A percentile compares a stretch with the other conserved stretches of the same genome.
Conservation (phyloP, 192 early-diverging fungal species). For the Phycomyces blakesleeanus region DNA sequence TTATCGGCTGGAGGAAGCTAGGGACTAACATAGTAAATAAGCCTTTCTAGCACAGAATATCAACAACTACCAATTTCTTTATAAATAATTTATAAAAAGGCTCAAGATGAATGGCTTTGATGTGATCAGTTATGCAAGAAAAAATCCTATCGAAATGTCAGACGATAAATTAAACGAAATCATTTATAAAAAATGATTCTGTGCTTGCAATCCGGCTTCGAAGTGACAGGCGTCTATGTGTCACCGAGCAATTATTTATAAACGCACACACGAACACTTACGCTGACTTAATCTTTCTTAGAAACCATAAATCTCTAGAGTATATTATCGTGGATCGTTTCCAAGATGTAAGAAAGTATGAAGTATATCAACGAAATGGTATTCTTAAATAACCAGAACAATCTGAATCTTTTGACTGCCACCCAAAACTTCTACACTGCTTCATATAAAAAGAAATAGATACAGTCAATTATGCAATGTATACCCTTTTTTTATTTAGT, state of each 20-base stretch:
- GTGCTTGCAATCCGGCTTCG: no score
- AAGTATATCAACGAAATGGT: not conserved
- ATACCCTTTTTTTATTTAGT: no score
- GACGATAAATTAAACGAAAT: no score
- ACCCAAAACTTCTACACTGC: not conserved
- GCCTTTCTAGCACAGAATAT: not conserved
- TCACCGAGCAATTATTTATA: not conserved
- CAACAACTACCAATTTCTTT: not conserved
- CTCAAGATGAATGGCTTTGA: no score
- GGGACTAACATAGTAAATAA: not conserved
- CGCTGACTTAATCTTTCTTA: not conserved
- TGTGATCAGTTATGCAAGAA: no score
- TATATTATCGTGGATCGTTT: conserved; percentile 10
- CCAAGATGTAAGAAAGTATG: conserved; percentile 5
- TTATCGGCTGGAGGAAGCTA: conserved; percentile 1
- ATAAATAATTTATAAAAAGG: not conserved
- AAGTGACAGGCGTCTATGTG: no score
- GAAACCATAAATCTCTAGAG: conserved; percentile 5
- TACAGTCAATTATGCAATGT: no score
- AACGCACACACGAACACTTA: not conserved
- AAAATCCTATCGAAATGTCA: no score
- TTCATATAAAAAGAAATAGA: not conserved
- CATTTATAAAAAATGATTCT: not conserved
- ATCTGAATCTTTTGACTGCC: conserved; percentile 1
- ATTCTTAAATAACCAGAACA: conserved; percentile 3